A percentile compares a stretch with the other conserved stretches of the same genome.
Conservation (phyloP, 2,329 filamentous ascomycete genomes). For the Geosmithia putterillii region DNA sequence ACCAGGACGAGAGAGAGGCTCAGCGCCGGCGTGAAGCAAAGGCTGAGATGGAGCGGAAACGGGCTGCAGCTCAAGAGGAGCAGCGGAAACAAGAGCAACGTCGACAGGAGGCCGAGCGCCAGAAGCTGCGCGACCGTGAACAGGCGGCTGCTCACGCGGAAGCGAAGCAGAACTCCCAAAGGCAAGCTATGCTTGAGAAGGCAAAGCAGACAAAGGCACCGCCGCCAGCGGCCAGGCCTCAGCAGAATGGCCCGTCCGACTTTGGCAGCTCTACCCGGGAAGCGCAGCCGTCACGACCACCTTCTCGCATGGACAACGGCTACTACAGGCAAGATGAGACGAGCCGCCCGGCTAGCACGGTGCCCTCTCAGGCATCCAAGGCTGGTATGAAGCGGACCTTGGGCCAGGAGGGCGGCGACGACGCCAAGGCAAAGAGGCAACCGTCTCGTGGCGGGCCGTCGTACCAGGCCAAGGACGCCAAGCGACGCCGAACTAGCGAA, state of each 20-base stretch:
- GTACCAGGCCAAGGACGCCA: slow-evolving; percentile 57
- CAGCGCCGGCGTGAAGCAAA: slow-evolving; percentile 74
- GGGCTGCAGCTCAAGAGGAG: slow-evolving; percentile 53
- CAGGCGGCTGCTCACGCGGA: slow-evolving; percentile 49
- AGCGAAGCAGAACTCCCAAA: slow-evolving; percentile 43
- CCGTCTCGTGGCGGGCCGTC: slow-evolving; percentile 41
- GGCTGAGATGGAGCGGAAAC: slow-evolving; percentile 67
- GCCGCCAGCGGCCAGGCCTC: slow-evolving; percentile 43
- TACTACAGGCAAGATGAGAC: slow-evolving; percentile 45
- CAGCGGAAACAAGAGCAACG: slow-evolving; percentile 47
- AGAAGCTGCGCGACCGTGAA: slow-evolving; percentile 48
- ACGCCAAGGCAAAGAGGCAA: slow-evolving; percentile 29
- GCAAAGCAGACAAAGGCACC: slow-evolving; percentile 53
- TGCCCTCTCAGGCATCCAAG: slow-evolving; percentile 46
- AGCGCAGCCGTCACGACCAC: slow-evolving; percentile 26
- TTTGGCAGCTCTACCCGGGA: slow-evolving; percentile 16
- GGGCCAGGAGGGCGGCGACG: slow-evolving; percentile 50
- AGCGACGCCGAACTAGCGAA: slow-evolving; percentile 69
- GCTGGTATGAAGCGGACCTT: slow-evolving; percentile 60
- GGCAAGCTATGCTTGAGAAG: slow-evolving; percentile 50
- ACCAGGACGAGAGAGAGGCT: slow-evolving; percentile 70
- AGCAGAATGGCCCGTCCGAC: slow-evolving; percentile 38
- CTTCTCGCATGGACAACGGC: slow-evolving; percentile 47
- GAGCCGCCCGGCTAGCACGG: slow-evolving; percentile 46
- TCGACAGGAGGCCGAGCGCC: slow-evolving; percentile 49